phyloP scores from a whole-genome alignment of 2,329 filamentous ascomycete species.

The Penicillium palitans region DNA sequence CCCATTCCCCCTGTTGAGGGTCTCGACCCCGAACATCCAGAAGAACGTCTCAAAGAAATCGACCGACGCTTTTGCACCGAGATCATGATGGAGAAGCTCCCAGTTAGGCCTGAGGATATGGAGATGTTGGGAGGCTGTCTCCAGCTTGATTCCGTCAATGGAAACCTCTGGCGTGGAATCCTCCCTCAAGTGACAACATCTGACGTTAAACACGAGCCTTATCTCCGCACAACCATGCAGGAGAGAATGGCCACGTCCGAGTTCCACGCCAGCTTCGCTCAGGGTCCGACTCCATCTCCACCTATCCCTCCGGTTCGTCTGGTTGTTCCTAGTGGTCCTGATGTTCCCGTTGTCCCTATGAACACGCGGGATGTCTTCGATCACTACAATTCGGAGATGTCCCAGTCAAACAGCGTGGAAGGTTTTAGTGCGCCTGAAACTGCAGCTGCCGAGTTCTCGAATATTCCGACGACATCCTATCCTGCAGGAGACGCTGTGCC shows the following conservation, averaged over 20 bases:
- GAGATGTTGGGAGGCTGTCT: neutral
- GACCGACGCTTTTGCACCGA: neutral
- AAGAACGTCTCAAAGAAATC: conserved; percentile 2
- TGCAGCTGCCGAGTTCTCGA: neutral
- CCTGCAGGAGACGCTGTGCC: neutral
- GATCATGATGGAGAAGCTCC: neutral
- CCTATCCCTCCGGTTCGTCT: neutral
- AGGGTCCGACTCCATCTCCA: neutral
- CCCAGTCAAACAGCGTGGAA: no score
- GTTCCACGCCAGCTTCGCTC: neutral
- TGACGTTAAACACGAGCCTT: neutral
- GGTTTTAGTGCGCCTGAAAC: neutral
- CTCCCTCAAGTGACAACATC: neutral
- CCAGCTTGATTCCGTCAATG: neutral
- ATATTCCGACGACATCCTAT: neutral
- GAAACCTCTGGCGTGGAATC: conserved; percentile 6
- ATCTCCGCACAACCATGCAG: neutral
- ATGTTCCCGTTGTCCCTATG: neutral
- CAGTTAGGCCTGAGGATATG: neutral
- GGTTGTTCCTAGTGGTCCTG: conserved; percentile 1
- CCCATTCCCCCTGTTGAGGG: neutral
- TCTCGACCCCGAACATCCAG: neutral
- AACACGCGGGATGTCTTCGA: neutral
- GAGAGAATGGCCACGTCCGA: neutral
- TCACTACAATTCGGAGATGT: neutral